Conservation (phyloP, 306 rosid species). For the Heteromeles arbutifolia region DNA sequence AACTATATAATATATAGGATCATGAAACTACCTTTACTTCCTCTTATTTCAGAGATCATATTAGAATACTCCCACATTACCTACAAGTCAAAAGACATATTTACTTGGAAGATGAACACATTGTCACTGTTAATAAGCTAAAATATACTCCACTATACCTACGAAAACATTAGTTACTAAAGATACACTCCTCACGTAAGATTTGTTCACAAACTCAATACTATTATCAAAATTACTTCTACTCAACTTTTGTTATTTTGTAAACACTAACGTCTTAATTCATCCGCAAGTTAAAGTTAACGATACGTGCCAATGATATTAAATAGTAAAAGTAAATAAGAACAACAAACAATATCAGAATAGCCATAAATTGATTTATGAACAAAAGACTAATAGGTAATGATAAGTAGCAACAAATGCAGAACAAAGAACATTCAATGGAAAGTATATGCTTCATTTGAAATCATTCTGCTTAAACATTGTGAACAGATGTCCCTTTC, state of each 20-base stretch:
- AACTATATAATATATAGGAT: slow-evolving; percentile 66
- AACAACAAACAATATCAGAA: neutral
- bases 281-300: neutral
- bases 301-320: too few species aligned
- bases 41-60: slow-evolving; percentile 99
- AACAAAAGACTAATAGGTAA: neutral
- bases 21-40: slow-evolving; percentile 98
- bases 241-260: neutral
- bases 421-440: slow-evolving; percentile 1
- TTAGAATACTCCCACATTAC: slow-evolving; percentile 96
- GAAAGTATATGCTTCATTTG: neutral
- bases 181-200: slow-evolving; percentile 15
- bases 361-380: neutral
- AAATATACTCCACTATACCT: slow-evolving; percentile 44
- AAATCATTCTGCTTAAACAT: neutral
- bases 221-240: neutral
- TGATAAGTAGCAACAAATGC: neutral
- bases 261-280: neutral
- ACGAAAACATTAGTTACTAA: slow-evolving; percentile 27
- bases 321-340: neutral
- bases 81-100: slow-evolving; percentile 99
- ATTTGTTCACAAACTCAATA: neutral
- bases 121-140: slow-evolving; percentile 67
- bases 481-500: neutral
- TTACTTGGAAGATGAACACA: slow-evolving; percentile 96